phyloP scores from a whole-genome alignment of 352 stramenopile genomes.

The Hyaloperonospora arabidopsidis region DNA sequence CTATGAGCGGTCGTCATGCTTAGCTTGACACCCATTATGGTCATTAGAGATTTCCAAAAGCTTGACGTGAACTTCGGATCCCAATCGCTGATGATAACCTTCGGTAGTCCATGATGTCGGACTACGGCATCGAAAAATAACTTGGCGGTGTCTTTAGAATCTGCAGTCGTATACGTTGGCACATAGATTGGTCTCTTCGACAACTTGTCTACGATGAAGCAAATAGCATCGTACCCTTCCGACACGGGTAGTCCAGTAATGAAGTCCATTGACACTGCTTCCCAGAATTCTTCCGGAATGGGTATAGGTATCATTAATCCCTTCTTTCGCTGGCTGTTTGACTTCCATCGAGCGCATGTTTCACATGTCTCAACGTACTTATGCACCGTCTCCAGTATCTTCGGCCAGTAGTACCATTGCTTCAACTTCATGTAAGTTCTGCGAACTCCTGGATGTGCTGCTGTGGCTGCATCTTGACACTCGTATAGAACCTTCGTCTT shows the following conservation, averaged over 20 bases:
- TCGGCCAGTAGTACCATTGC: conserved; percentile 14
- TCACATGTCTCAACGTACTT: neutral
- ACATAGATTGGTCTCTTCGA: neutral
- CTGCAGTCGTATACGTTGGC: neutral
- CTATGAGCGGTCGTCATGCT: conserved; percentile 3
- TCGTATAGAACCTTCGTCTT: conserved; percentile 4
- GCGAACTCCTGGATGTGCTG: conserved; percentile 9
- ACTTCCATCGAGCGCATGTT: conserved; percentile 11
- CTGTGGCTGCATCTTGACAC: conserved; percentile 18
- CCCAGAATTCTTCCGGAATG: neutral
- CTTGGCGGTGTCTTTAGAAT: neutral
- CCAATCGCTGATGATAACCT: conserved; percentile 5
- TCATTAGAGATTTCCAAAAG: neutral
- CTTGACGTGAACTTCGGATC: conserved; percentile 1
- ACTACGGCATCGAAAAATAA: neutral
- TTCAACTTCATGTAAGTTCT: conserved; percentile 9
- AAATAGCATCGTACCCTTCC: conserved; percentile 1
- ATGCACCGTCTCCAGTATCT: neutral
- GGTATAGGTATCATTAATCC: conserved; percentile 2
- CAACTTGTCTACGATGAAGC: neutral
- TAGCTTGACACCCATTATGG: conserved; percentile 1
- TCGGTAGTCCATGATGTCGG: neutral
- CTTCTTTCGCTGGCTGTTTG: neutral
- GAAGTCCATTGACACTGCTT: conserved; percentile 18
- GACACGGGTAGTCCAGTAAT: conserved; percentile 19